Evolutionary conservation across 2,329 filamentous ascomycete genomes (phyloP), one percentile per base, ranked within the genome.

Genomic region (Neonectria coccinea): DNA sequence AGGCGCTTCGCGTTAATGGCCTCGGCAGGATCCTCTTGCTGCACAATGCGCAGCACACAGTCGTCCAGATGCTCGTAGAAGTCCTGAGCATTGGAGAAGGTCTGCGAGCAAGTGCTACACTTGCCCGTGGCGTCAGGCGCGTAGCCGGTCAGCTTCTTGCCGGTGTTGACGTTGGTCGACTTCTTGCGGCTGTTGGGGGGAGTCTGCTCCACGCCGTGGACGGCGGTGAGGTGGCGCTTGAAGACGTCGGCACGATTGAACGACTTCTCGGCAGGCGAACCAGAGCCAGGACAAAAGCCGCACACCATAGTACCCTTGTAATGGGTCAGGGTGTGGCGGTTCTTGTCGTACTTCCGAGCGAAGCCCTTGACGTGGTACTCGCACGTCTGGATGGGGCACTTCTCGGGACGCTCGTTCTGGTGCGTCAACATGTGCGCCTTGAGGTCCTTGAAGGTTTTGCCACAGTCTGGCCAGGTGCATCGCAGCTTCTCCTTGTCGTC

Each of bases 271-370:
- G 92, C 91, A 8, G 93, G 88, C 5, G 93, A 95, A 4, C 94
- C 94, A 29, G 92, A 93, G 36, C 93, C 93, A 1, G 94, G 93
- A 74, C 94, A 97, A 82, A 97, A 97, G 31, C 93, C 94, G 76
- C 94, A 97, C 25, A 97, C 93, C 94, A 97, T 97, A 53, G 92
- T 97, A 44, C 94, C 94, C 82, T 97, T 97, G 86, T 97, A 97
- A 79, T 97, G 94, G 5, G 94, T 97, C 67, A 97, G 81, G 5
- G 94, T 97, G 79, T 97, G 94, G 48, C 94, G 85, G 81, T 97
- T 97, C 86, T 97, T 97, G 84, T 97, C 94, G 77, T 97, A 97
- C 81, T 97, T 97, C 73, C 94, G 87, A 11, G 94, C 94, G 76
- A 97, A 97, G 4, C 94, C 94, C 81, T 97, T 97, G 75, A 87